Percentiles rank a stretch among this genome's conserved stretches.
Conservation (phyloP, 768 basidiomycete species). For the Mycena indigotica region DNA sequence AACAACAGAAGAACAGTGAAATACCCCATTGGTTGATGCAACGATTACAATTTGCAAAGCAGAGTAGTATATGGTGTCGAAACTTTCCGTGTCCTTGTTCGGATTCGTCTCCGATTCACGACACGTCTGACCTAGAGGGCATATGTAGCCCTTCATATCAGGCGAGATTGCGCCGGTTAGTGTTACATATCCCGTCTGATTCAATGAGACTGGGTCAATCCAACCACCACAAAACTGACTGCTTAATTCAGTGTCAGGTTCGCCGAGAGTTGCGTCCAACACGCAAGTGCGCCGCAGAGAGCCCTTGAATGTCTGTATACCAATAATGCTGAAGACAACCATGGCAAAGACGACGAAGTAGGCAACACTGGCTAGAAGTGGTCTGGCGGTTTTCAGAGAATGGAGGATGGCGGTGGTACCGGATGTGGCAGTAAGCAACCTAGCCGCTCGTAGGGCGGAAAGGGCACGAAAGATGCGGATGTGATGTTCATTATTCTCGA, state of each 20-base stretch:
- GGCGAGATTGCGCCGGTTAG: constrained; percentile 29
- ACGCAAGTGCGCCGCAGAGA: constrained; percentile 71
- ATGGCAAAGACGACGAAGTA: constrained; percentile 93
- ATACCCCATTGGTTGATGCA: constrained; percentile 75
- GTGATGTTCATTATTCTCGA: constrained; percentile 70
- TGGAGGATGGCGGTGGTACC: constrained; percentile 96
- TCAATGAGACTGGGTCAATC: constrained; percentile 61
- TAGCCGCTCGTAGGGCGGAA: constrained; percentile 79
- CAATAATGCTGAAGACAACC: constrained; percentile 87
- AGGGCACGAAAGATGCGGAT: constrained; percentile 88
- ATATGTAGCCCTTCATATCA: constrained; percentile 80
- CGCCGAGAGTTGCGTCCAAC: constrained; percentile 57
- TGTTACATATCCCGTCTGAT: constrained; percentile 40
- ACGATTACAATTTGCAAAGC: constrained; percentile 84
- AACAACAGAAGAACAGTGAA: not conserved
- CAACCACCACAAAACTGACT: constrained; percentile 79
- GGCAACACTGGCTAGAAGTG: constrained; percentile 85
- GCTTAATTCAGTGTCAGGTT: constrained; percentile 45
- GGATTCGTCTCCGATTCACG: constrained; percentile 78
- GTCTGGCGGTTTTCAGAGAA: constrained; percentile 86
- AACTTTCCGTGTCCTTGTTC: constrained; percentile 64
- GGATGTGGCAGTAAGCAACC: constrained; percentile 83
- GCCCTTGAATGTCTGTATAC: constrained; percentile 92
- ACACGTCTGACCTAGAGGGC: constrained; percentile 85
- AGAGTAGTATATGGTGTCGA: constrained; percentile 85